These are phyloP conservation scores for Erythrobasidium hasegawianum DNA, from an alignment of 1,284 basidiomycete species.

Conservation along the genomic window DNA sequence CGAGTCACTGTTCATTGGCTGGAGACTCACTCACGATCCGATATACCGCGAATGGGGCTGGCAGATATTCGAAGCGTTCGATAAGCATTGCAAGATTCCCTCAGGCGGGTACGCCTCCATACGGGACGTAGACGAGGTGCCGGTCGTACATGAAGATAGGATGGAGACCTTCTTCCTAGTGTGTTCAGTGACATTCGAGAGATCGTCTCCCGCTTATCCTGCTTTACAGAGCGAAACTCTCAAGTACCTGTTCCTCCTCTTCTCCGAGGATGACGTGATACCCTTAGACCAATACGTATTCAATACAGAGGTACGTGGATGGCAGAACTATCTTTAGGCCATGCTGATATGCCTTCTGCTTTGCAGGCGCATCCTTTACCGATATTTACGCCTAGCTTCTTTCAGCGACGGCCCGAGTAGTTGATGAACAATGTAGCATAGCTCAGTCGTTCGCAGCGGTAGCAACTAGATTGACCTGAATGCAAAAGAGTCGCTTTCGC, in stretches of 20 bases:
- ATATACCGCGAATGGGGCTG: conserved; percentile 79
- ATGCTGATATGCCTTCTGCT: not conserved
- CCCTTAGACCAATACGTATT: conserved; percentile 72
- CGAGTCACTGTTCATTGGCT: conserved; percentile 85
- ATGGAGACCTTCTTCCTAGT: conserved; percentile 95
- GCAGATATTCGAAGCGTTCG: conserved; percentile 85
- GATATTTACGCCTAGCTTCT: conserved; percentile 53
- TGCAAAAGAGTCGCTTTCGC: too few species aligned
- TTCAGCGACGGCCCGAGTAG: too few species aligned
- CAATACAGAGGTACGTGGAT: conserved; percentile 68
- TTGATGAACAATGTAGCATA: too few species aligned
- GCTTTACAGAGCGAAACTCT: conserved; percentile 85
- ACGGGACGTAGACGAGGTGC: conserved; percentile 72
- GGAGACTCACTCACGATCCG: conserved; percentile 74
- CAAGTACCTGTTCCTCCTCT: conserved; percentile 90
- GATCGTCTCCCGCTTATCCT: too few species aligned
- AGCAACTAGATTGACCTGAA: too few species aligned
- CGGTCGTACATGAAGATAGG: conserved; percentile 69
- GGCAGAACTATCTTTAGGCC: too few species aligned
- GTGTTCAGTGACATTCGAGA: too few species aligned
- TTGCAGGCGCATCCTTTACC: conserved; percentile 66
- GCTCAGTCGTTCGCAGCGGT: too few species aligned
- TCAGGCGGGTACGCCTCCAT: conserved; percentile 80
- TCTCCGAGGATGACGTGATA: conserved; percentile 64
- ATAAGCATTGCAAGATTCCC: conserved; percentile 69